Evolutionary conservation across 768 basidiomycete genomes (phyloP).

Genomic region (Boletus reticuloceps): DNA sequence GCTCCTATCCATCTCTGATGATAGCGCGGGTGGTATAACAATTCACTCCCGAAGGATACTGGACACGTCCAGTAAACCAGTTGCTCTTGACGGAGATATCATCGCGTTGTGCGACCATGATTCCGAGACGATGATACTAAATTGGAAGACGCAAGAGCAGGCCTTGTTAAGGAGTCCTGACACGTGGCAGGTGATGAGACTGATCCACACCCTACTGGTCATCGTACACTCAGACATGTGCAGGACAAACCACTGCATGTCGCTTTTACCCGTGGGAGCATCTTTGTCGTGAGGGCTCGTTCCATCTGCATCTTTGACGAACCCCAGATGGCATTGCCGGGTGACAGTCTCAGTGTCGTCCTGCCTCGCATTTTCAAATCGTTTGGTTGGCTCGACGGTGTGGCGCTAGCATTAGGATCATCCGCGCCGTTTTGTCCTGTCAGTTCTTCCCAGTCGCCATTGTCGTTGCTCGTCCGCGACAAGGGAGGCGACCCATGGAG

Average conservation of each 20-base stretch:
- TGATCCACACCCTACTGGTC: not conserved
- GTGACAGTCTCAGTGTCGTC: slow-evolving; percentile 9
- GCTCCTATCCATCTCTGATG: slow-evolving; percentile 26
- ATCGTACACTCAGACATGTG: slow-evolving; percentile 15
- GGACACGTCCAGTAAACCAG: slow-evolving; percentile 42
- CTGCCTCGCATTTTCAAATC: slow-evolving; percentile 42
- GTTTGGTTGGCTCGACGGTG: slow-evolving; percentile 69
- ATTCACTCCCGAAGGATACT: slow-evolving; percentile 37
- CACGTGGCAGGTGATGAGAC: slow-evolving; percentile 30
- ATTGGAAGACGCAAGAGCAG: slow-evolving; percentile 49
- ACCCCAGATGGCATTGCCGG: slow-evolving; percentile 36
- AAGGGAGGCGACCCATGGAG: slow-evolving; percentile 65
- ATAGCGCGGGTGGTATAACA: slow-evolving; percentile 7
- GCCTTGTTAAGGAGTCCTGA: slow-evolving; percentile 44
- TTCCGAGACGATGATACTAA: slow-evolving; percentile 49
- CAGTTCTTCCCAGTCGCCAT: slow-evolving; percentile 7
- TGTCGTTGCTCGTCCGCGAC: slow-evolving; percentile 55
- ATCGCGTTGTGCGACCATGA: slow-evolving; percentile 54
- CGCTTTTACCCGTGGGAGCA: slow-evolving; percentile 41
- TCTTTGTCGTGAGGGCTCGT: slow-evolving; percentile 59
- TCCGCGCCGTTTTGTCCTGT: not conserved
- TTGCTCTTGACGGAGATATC: slow-evolving; percentile 49
- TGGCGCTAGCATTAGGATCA: slow-evolving; percentile 36
- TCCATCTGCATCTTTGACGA: slow-evolving; percentile 55
- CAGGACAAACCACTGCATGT: slow-evolving; percentile 54